These are phyloP conservation scores for Eucalyptus dawsonii DNA, from an alignment of 345 rosid genomes.

Conservation along the genomic window DNA sequence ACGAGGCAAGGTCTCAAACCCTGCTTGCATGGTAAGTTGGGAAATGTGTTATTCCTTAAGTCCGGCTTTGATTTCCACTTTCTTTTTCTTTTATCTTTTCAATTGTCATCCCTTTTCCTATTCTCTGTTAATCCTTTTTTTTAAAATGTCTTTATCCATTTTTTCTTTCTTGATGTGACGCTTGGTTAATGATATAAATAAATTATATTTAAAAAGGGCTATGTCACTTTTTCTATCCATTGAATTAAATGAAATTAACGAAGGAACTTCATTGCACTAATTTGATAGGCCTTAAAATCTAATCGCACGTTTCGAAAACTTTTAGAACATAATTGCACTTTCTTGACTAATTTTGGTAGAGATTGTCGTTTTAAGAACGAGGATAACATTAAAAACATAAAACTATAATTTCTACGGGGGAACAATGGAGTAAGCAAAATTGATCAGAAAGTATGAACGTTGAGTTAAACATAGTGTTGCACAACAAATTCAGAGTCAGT, in stretches of 20 bases:
- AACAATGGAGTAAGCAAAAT: neutral
- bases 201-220: neutral
- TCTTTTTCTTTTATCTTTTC: neutral
- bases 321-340: neutral
- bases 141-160: neutral
- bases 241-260: neutral
- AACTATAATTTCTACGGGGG: neutral
- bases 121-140: neutral
- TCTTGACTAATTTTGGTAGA: rapidly evolving
- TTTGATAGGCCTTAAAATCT: neutral
- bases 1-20: neutral
- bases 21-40: neutral
- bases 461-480: neutral
- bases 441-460: neutral
- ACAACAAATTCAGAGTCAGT: neutral
- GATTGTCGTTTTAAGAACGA: neutral
- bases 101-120: neutral
- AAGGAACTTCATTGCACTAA: neutral
- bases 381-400: neutral
- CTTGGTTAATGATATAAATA: neutral
- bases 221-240: neutral
- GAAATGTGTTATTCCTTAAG: neutral
- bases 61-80: neutral
- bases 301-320: rapidly evolving
- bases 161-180: neutral